These are phyloP conservation scores for Allium cepa DNA, from an alignment of 106 monocot species.

Conservation along the genomic window DNA sequence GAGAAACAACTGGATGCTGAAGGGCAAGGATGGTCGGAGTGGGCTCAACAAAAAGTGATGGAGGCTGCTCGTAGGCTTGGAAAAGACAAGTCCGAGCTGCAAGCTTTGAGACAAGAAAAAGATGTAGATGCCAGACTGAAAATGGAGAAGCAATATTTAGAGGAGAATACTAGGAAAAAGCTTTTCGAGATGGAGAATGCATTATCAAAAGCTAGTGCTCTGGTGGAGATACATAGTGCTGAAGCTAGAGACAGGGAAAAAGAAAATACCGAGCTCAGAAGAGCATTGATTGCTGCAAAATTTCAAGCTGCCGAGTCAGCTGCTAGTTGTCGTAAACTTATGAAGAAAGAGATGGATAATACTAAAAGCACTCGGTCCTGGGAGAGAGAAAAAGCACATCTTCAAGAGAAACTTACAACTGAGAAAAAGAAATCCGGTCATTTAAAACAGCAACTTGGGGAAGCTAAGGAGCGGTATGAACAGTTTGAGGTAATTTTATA, in stretches of 20 bases:
- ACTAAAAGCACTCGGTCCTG: constrained; percentile 53
- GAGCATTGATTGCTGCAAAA: constrained; percentile 78
- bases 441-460: constrained; percentile 50
- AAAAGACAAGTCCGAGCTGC: constrained; percentile 76
- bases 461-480: constrained; percentile 37
- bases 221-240: constrained; percentile 52
- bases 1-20: constrained; percentile 52
- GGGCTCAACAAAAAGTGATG: constrained; percentile 92
- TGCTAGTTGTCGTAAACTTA: constrained; percentile 50
- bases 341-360: constrained; percentile 47
- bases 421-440: constrained; percentile 41
- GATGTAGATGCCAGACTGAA: constrained; percentile 64
- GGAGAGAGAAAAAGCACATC: constrained; percentile 41
- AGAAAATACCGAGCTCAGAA: constrained; percentile 66
- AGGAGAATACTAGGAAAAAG: constrained; percentile 78
- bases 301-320: constrained; percentile 58
- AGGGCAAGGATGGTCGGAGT: constrained; percentile 76
- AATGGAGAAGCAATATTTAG: constrained; percentile 65
- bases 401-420: constrained; percentile 55
- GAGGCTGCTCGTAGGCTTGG: constrained; percentile 63
- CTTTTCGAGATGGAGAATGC: constrained; percentile 83
- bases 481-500: constrained; percentile 57
- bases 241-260: constrained; percentile 36
- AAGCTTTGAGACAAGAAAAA: constrained; percentile 65
- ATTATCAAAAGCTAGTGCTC: constrained; percentile 45